Evolutionary conservation across 805 yeast genomes (phyloP).

Genomic region (Wickerhamiella sorbophila): DNA sequence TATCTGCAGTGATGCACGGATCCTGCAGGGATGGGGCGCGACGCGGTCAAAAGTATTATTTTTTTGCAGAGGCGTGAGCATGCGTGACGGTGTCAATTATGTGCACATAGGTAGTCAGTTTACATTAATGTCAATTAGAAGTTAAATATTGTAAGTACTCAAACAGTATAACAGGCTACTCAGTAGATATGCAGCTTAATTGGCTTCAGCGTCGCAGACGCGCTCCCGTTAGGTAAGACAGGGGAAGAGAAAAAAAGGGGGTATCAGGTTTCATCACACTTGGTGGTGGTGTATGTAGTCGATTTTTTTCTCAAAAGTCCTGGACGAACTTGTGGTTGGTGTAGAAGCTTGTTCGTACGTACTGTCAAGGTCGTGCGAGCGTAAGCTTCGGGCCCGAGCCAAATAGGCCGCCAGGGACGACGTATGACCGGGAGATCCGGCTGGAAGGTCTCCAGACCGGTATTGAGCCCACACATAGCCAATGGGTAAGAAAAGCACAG

Average conservation of each 20-base stretch:
- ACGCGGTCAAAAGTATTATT: background rate
- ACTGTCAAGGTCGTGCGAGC: background rate
- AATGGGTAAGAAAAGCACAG: conserved; percentile 15
- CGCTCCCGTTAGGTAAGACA: background rate
- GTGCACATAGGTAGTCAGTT: too few species aligned
- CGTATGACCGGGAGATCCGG: background rate
- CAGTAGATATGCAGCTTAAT: background rate
- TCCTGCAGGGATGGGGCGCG: background rate
- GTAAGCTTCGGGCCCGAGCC: background rate
- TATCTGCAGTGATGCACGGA: background rate
- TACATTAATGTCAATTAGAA: too few species aligned
- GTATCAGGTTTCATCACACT: background rate
- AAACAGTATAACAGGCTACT: too few species aligned
- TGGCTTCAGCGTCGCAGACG: background rate
- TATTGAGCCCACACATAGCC: conserved; percentile 20
- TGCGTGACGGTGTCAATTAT: too few species aligned
- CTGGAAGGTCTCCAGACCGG: background rate
- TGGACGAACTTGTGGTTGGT: background rate
- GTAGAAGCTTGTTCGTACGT: background rate
- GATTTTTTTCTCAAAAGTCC: background rate
- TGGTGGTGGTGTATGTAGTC: background rate
- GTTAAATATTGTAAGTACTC: too few species aligned
- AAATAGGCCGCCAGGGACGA: background rate
- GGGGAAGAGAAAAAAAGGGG: background rate
- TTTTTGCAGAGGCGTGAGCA: too few species aligned